Conservation (phyloP, 352 stramenopile species). For the Globisporangium cystogenes region DNA sequence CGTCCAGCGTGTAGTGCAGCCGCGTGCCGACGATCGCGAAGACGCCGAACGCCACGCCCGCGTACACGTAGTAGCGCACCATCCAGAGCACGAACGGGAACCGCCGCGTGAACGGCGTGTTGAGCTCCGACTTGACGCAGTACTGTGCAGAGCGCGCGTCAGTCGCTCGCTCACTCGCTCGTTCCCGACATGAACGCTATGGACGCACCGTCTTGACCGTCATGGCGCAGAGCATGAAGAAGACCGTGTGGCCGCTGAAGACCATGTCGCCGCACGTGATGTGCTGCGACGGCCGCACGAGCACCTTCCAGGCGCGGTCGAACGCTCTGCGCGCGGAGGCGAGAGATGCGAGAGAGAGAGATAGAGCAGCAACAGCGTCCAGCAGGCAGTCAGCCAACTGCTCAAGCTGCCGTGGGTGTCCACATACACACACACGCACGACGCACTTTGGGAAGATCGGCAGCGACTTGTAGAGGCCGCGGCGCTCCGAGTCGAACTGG, state of each 20-base stretch:
- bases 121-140: slow-evolving; percentile 70
- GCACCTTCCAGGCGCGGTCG: slow-evolving; percentile 76
- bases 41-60: slow-evolving; percentile 46
- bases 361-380: too few species aligned
- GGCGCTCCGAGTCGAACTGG: slow-evolving; percentile 52
- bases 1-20: slow-evolving; percentile 84
- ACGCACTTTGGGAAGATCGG: slow-evolving; percentile 85
- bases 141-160: slow-evolving; percentile 3
- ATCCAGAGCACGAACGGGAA: slow-evolving; percentile 75
- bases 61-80: slow-evolving; percentile 78
- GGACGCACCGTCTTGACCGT: slow-evolving; percentile 59
- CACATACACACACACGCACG: not conserved
- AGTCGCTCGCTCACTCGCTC: not conserved
- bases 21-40: slow-evolving; percentile 84
- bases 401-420: too few species aligned
- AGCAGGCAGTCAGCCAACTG: not conserved
- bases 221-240: slow-evolving; percentile 81
- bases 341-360: too few species aligned
- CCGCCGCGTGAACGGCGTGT: slow-evolving; percentile 81
- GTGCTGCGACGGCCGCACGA: slow-evolving; percentile 77
- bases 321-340: slow-evolving; percentile 41
- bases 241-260: slow-evolving; percentile 85
- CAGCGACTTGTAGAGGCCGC: slow-evolving; percentile 57
- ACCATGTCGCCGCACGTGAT: slow-evolving; percentile 89
- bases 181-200: too few species aligned